These are phyloP conservation scores for Paecilomyces dactylethromorphus DNA, from an alignment of 2,329 filamentous ascomycete genomes.

Conservation along the genomic window DNA sequence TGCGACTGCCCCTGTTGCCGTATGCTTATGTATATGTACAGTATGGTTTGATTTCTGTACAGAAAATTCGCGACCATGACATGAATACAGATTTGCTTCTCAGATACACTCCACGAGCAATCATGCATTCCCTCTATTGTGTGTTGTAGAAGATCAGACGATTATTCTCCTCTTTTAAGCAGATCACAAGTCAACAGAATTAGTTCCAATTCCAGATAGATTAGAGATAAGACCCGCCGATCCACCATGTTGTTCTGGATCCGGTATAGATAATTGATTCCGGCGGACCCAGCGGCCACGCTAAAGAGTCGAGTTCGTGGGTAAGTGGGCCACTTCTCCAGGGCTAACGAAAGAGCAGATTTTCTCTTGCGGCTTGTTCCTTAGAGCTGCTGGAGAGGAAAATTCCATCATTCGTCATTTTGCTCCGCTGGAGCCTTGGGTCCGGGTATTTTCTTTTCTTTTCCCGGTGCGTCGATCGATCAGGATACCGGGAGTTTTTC, in stretches of 20 bases:
- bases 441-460: neutral
- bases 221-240: neutral
- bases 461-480: neutral
- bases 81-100: neutral
- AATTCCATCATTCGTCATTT: neutral
- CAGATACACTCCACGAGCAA: neutral
- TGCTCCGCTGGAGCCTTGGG: neutral
- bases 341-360: neutral
- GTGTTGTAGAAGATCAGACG: neutral
- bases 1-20: neutral
- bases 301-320: neutral
- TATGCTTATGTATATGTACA: neutral
- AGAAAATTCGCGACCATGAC: neutral
- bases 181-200: neutral
- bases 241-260: neutral
- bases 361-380: no score
- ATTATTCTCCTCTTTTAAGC: neutral
- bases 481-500: neutral
- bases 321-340: neutral
- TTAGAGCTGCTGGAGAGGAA: neutral
- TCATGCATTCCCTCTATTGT: neutral
- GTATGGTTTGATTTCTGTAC: neutral
- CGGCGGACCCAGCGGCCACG: neutral
- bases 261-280: neutral
- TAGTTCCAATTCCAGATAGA: neutral